phyloP scores from a whole-genome alignment of 2,329 filamentous ascomycete species.

The Cordyceps tenuipes region DNA sequence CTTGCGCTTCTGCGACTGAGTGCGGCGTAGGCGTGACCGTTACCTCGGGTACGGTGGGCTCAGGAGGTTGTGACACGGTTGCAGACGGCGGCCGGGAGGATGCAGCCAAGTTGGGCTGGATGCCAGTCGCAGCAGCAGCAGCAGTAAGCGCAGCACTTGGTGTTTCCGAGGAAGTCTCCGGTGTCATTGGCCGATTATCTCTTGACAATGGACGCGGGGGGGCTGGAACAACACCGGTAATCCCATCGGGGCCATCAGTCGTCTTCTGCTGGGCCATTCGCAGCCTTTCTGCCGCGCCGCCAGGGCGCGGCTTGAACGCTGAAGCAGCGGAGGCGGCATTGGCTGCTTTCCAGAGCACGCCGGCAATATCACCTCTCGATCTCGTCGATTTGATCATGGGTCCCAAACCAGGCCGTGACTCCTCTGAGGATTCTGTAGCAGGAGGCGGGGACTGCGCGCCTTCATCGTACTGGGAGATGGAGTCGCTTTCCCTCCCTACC shows the following conservation, averaged over 20 bases:
- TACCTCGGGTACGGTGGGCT: conserved; percentile 44
- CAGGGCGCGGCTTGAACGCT: conserved; percentile 76
- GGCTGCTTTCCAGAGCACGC: conserved; percentile 72
- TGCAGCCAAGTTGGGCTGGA: conserved; percentile 18
- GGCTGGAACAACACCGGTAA: conserved; percentile 78
- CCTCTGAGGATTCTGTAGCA: conserved; percentile 21
- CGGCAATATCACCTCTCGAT: conserved; percentile 64
- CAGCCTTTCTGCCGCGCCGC: conserved; percentile 76
- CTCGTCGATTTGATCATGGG: conserved; percentile 84
- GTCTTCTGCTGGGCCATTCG: conserved; percentile 51
- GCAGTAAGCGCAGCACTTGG: conserved; percentile 15
- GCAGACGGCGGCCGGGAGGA: not conserved
- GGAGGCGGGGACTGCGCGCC: not conserved
- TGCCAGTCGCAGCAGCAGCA: not conserved
- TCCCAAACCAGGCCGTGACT: conserved; percentile 64
- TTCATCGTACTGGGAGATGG: not conserved
- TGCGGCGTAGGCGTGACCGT: conserved; percentile 36
- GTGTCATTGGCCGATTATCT: conserved; percentile 24
- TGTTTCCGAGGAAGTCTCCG: conserved; percentile 15
- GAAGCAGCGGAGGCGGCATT: conserved; percentile 42
- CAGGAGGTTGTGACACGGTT: conserved; percentile 15
- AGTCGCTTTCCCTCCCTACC: not conserved
- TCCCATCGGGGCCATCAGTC: conserved; percentile 74
- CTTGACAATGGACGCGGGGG: conserved; percentile 45
- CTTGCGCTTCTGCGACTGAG: conserved; percentile 31